These are phyloP conservation scores for Haplosporangium sp. DNA, from an alignment of 371 early-diverging fungal genomes.

Conservation along the genomic window DNA sequence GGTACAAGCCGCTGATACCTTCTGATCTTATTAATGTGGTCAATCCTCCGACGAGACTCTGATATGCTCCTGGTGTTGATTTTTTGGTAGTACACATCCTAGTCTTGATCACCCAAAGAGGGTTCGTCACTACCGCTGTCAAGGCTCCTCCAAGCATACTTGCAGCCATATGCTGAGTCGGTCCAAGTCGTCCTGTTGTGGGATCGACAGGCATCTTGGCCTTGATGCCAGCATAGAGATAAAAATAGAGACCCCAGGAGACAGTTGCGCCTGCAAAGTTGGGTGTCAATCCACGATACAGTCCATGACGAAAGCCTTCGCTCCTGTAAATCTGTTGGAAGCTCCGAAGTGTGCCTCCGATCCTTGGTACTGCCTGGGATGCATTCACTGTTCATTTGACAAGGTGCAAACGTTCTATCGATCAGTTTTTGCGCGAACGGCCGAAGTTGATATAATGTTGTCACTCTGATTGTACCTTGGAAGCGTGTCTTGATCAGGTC, in stretches of 20 bases:
- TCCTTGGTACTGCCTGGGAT: slow-evolving; percentile 56
- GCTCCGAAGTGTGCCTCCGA: slow-evolving; percentile 79
- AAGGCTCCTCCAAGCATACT: slow-evolving; percentile 70
- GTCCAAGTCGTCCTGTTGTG: slow-evolving; percentile 65
- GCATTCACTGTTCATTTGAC: slow-evolving; percentile 60
- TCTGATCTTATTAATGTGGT: slow-evolving; percentile 58
- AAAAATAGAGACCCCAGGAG: slow-evolving; percentile 97
- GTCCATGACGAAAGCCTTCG: slow-evolving; percentile 72
- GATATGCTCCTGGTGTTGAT: slow-evolving; percentile 78
- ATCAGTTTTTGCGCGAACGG: not conserved
- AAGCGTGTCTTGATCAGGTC: slow-evolving; percentile 93
- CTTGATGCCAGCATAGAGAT: slow-evolving; percentile 71
- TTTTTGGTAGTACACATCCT: slow-evolving; percentile 86
- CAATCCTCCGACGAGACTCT: slow-evolving; percentile 65
- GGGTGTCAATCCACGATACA: slow-evolving; percentile 91
- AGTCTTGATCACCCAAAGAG: slow-evolving; percentile 96
- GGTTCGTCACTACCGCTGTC: slow-evolving; percentile 89
- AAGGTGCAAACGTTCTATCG: too few species aligned
- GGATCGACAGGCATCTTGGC: slow-evolving; percentile 73
- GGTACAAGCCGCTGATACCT: slow-evolving; percentile 87
- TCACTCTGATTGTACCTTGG: slow-evolving; percentile 73
- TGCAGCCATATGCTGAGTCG: slow-evolving; percentile 84
- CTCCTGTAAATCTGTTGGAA: slow-evolving; percentile 65
- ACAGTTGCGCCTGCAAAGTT: slow-evolving; percentile 93
- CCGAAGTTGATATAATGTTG: not conserved